A percentile compares a stretch with the other conserved stretches of the same genome.
phyloP scores from a whole-genome alignment of 169 alveolate genomes.

The Cryptosporidium muris region DNA sequence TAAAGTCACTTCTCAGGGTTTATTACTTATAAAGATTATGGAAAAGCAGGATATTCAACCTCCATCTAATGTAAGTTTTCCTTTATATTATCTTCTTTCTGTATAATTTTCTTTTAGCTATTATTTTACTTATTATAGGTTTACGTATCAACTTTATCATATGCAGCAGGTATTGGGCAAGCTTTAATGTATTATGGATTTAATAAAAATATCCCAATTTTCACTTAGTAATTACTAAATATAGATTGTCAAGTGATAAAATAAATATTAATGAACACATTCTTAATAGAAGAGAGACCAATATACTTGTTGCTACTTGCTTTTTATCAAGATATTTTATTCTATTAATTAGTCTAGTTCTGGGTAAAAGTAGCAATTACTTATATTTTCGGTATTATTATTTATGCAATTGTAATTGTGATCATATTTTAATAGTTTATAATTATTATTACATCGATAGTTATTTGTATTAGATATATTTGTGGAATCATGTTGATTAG shows the following conservation, averaged over 20 bases:
- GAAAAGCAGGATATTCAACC: conserved; percentile 27
- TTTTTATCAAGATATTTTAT: no score
- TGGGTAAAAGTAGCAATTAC: no score
- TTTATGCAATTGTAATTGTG: no score
- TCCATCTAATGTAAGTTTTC: conserved; percentile 39
- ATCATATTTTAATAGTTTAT: no score
- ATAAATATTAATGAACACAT: background rate
- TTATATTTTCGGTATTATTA: no score
- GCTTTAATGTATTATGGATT: conserved; percentile 63
- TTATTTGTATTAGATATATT: no score
- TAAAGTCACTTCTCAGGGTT: conserved; percentile 18
- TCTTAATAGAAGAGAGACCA: no score
- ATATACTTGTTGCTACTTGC: no score
- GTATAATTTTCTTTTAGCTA: background rate
- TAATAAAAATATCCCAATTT: background rate
- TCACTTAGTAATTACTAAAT: background rate
- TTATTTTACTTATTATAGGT: conserved; percentile 2
- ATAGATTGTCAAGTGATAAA: background rate
- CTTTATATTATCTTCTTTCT: background rate
- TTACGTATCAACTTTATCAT: conserved; percentile 43
- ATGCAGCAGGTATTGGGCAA: conserved; percentile 69
- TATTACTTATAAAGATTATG: conserved; percentile 40
- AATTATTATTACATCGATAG: no score
- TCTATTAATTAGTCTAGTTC: no score
- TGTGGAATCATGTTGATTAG: no score